These are phyloP conservation scores for Penicillium taxi DNA, from an alignment of 495 filamentous ascomycete species.

Conservation along the genomic window DNA sequence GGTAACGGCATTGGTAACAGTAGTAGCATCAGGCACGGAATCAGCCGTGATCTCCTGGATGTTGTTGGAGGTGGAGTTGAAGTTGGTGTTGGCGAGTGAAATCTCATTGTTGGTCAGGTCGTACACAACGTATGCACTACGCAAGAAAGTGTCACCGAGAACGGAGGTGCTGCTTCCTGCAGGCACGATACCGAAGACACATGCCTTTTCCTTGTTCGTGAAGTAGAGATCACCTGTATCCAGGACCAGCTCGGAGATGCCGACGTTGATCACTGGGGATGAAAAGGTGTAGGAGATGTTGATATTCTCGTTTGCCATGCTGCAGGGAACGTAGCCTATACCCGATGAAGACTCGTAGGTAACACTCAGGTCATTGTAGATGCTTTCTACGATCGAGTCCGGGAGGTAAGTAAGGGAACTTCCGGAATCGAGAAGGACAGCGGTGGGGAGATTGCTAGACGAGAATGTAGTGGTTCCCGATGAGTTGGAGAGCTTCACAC, in stretches of 20 bases:
- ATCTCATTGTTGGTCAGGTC: constrained; percentile 85
- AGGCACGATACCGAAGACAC: constrained; percentile 70
- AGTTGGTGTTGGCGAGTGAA: constrained; percentile 75
- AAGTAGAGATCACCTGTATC: constrained; percentile 51
- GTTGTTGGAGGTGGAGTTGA: constrained; percentile 58
- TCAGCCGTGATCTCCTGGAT: constrained; percentile 62
- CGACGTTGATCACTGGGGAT: constrained; percentile 58
- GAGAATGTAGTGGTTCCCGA: constrained; percentile 36
- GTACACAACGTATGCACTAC: constrained; percentile 88
- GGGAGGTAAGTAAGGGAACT: constrained; percentile 86
- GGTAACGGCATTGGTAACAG: constrained; percentile 56
- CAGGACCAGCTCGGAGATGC: constrained; percentile 70
- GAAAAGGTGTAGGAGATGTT: constrained; percentile 65
- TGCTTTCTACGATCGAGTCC: constrained; percentile 49
- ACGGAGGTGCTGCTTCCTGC: constrained; percentile 59
- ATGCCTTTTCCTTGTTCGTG: constrained; percentile 53
- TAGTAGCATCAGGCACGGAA: constrained; percentile 62
- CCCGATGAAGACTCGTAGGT: constrained; percentile 45
- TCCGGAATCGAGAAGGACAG: constrained; percentile 85
- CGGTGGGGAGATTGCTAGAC: constrained; percentile 46
- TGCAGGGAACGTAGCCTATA: constrained; percentile 66
- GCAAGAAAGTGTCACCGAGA: constrained; percentile 87
- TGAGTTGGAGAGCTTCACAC: constrained; percentile 42
- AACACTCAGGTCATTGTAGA: constrained; percentile 60
- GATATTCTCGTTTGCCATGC: constrained; percentile 46